Evolutionary conservation across 345 rosid genomes (phyloP).

Genomic region (Pugionium cornutum): DNA sequence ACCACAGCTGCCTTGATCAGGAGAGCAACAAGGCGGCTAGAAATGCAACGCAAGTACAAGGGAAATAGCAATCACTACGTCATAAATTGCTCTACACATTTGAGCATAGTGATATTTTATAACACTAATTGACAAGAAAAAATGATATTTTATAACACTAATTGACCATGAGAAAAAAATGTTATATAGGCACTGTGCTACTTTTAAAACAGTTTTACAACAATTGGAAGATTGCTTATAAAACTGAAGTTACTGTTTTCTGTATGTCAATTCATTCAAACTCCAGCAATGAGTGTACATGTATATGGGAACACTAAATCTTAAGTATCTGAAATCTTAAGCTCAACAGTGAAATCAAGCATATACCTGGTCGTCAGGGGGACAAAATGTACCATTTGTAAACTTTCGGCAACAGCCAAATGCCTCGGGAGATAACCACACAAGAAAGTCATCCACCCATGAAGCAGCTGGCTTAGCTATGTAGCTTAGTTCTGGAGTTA

Average conservation of each 20-base stretch:
- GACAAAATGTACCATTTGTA: conserved; percentile 87
- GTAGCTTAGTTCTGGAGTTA: conserved; percentile 76
- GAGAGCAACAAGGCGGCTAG: conserved; percentile 89
- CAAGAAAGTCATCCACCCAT: conserved; percentile 98
- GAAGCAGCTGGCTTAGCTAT: conserved; percentile 99
- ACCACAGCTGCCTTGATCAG: conserved; percentile 59
- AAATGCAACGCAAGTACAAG: conserved; percentile 27
- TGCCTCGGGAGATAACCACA: conserved; percentile 98
- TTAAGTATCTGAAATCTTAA: not conserved
- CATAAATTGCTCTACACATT: conserved; percentile 8
- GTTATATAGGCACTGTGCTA: not conserved
- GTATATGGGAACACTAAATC: not conserved
- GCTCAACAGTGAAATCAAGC: not conserved
- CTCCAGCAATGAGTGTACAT: not conserved
- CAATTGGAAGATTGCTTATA: conserved; percentile 1
- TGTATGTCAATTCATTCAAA: not conserved
- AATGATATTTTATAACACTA: too few species aligned
- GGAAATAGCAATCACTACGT: conserved; percentile 15
- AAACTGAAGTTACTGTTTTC: not conserved
- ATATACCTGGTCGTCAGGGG: conserved; percentile 92
- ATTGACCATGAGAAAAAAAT: too few species aligned
- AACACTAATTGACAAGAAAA: not conserved
- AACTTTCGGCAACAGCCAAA: conserved; percentile 96
- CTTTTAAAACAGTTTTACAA: not conserved
- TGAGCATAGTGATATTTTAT: not conserved